Base-by-base conservation (phyloP, 2,329 filamentous ascomycete genomes). In the Seiridium unicorne region DNA sequence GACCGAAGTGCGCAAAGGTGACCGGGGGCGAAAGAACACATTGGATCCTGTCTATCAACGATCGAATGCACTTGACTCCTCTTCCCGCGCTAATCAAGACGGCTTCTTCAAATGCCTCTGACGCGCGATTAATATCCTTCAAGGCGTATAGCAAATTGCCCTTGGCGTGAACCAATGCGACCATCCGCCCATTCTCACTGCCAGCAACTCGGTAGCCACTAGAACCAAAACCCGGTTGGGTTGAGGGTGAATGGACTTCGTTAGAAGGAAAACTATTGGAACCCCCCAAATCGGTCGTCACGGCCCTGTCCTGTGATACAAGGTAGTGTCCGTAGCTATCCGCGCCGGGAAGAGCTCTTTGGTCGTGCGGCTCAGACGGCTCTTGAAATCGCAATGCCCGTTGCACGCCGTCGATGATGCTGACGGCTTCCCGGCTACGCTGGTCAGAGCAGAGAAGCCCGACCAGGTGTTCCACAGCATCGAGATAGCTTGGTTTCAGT, bases 131-230 rank as follows among this genome's bases (percentile, higher is more conserved):
- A 64, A 95, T 90, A 65, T 97, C 89, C 51, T 94, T 94, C 36
- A 96, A 78, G 34, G 91, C 88, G 75, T 99, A 99, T 1, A 98
- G 82, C 89, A 98, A 96, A 64, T 98, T 98, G n/a, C 94, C 95
- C 74, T 98, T 99, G 26, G 94, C 93, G 75, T 99, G 95, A 46
- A 98, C 88, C 13, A 99, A 82, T n/a, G 93, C 91, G 49, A 99
- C 83, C 69, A 99, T 92, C 61, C 95, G 87, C 7, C 94, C 95
- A 71, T 97, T 98, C 66, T 99, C 95, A 48, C 84, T 87, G 2
- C 89, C 93, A 4, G 93, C 85, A 48, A 99, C 88, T 11, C 87
- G 85, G 73, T 96, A 98, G 13, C 93, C 93, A 73, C 91, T 95
- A 3, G 89, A 89, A 1, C 88, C 90, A 70, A 90, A 93, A 0